Conservation (phyloP, 148 eudicot genomes). For the Spergularia marina region DNA sequence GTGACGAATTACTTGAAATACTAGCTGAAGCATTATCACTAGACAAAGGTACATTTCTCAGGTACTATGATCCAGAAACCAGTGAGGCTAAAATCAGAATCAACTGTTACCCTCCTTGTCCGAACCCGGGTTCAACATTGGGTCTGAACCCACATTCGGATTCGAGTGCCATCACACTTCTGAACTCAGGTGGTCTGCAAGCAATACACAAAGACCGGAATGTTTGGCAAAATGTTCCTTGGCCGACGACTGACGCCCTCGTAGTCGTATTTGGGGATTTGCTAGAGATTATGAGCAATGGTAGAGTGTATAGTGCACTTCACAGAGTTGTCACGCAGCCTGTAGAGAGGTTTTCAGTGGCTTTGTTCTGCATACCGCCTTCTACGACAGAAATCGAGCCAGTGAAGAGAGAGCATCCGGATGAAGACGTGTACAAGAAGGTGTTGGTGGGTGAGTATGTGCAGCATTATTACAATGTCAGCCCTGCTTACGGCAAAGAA, state of each 20-base stretch:
- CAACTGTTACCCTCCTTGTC: conserved; percentile 30
- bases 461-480: conserved; percentile 22
- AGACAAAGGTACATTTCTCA: conserved; percentile 14
- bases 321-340: conserved; percentile 30
- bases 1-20: conserved; percentile 18
- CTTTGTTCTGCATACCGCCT: conserved; percentile 24
- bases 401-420: neutral
- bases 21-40: conserved; percentile 29
- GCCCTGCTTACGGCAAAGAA: conserved; percentile 13
- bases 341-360: conserved; percentile 26
- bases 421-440: conserved; percentile 21
- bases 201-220: conserved; percentile 20
- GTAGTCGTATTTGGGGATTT: conserved; percentile 24
- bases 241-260: conserved; percentile 26
- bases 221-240: conserved; percentile 25
- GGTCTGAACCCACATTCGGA: conserved; percentile 30
- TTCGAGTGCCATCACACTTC: conserved; percentile 12
- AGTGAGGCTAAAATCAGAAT: conserved; percentile 22
- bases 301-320: conserved; percentile 17
- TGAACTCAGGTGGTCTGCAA: conserved; percentile 25
- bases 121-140: conserved; percentile 17
- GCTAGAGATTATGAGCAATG: conserved; percentile 32
- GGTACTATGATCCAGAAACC: conserved; percentile 24
- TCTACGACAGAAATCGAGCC: conserved; percentile 21
- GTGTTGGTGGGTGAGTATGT: conserved; percentile 32